phyloP scores from a whole-genome alignment of 169 alveolate genomes.

The Plasmodium adleri region DNA sequence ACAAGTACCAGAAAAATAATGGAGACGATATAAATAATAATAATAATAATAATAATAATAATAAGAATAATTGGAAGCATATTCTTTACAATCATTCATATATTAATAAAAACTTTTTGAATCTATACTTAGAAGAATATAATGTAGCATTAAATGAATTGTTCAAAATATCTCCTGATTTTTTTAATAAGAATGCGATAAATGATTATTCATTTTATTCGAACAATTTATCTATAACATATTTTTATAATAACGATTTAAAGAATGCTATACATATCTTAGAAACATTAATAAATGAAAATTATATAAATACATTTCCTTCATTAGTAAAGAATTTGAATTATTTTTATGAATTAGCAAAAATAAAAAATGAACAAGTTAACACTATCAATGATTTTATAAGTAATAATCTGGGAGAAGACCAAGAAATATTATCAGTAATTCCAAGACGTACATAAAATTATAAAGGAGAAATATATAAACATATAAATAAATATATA shows the following conservation, averaged over 20 bases:
- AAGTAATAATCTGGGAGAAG: conserved; percentile 17
- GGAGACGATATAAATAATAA: neutral
- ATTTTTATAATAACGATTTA: conserved; percentile 43
- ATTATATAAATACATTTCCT: conserved; percentile 40
- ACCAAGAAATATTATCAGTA: conserved; percentile 18
- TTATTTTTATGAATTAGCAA: conserved; percentile 41
- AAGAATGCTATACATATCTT: conserved; percentile 20
- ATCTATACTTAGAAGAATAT: conserved; percentile 47
- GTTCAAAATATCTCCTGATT: neutral
- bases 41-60: neutral
- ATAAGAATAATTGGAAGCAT: neutral
- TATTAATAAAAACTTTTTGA: conserved; percentile 14
- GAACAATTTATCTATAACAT: conserved; percentile 58
- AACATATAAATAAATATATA: neutral
- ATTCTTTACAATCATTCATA: neutral
- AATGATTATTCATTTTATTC: conserved; percentile 35
- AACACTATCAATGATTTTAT: conserved; percentile 9
- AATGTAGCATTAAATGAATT: conserved; percentile 34
- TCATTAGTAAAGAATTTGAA: conserved; percentile 36
- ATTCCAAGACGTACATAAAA: conserved; percentile 3
- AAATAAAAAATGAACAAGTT: conserved; percentile 30
- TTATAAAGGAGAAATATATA: neutral
- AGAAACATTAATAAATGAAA: conserved; percentile 21
- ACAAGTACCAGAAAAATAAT: neutral
- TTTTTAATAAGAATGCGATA: neutral